Percentiles rank a stretch among this genome's conserved stretches.
These are phyloP conservation scores for Colletotrichum tamarilloi DNA, from an alignment of 2,329 filamentous ascomycete genomes.

Conservation along the genomic window DNA sequence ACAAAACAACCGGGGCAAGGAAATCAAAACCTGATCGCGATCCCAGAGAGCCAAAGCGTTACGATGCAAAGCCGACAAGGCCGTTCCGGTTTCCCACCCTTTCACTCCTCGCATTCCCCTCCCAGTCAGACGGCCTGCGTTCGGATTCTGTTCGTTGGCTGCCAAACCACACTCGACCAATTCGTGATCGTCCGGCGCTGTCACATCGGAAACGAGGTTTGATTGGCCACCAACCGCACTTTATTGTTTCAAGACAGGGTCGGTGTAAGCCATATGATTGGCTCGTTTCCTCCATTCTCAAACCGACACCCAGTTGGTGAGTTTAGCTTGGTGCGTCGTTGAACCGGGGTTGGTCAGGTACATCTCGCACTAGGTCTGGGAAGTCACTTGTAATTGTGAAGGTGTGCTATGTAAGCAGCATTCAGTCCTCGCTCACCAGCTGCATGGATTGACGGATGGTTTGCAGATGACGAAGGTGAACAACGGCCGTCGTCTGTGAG, in stretches of 20 bases:
- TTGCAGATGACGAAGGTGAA: slow-evolving; percentile 22
- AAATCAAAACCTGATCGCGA: neutral
- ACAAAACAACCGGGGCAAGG: slow-evolving; percentile 6
- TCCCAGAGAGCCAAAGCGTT: slow-evolving; percentile 4
- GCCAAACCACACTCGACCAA: neutral
- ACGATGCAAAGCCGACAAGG: slow-evolving; percentile 3
- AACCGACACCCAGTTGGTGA: slow-evolving; percentile 27
- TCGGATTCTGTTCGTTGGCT: slow-evolving; percentile 15
- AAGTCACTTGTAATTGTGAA: neutral
- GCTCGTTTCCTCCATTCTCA: slow-evolving; percentile 20
- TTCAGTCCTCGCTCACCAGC: neutral
- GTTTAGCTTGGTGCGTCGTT: neutral
- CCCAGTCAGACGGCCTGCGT: slow-evolving; percentile 27
- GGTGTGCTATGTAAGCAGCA: neutral
- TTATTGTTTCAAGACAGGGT: slow-evolving; percentile 32
- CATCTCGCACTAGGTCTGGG: neutral
- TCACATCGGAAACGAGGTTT: slow-evolving; percentile 27
- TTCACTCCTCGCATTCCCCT: neutral
- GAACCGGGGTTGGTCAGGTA: neutral
- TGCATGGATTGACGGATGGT: slow-evolving; percentile 11
- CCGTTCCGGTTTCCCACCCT: slow-evolving; percentile 10
- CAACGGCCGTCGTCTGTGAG: slow-evolving; percentile 19
- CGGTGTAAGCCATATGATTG: slow-evolving; percentile 15
- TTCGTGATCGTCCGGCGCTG: slow-evolving; percentile 30
- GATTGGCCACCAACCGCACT: slow-evolving; percentile 24